phyloP scores from a whole-genome alignment of 768 basidiomycete species.

The Hydnum rufescens region DNA sequence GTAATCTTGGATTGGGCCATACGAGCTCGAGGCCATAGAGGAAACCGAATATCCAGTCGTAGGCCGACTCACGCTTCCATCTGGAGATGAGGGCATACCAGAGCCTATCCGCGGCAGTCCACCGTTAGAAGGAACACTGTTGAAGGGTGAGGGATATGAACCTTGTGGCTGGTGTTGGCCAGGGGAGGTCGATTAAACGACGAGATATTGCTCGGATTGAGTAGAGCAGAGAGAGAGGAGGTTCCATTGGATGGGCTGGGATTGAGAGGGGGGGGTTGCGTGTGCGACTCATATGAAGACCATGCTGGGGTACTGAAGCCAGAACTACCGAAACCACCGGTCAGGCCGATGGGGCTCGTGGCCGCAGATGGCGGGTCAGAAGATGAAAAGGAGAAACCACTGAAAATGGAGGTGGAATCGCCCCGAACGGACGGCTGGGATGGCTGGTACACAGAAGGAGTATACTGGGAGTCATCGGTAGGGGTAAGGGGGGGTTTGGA shows the following conservation, averaged over 20 bases:
- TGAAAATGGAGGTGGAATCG: background rate
- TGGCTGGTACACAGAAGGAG: background rate
- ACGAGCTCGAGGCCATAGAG: background rate
- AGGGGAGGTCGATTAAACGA: conserved; percentile 14
- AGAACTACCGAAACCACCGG: background rate
- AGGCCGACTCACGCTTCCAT: background rate
- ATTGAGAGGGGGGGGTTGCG: conserved; percentile 1
- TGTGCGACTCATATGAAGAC: background rate
- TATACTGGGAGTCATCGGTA: background rate
- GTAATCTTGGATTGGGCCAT: background rate
- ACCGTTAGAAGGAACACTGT: background rate
- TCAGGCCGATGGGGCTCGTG: background rate
- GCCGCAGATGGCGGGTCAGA: background rate
- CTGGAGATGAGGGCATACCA: background rate
- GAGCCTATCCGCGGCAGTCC: background rate
- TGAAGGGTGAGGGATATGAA: conserved; percentile 40
- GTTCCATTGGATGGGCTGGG: conserved; percentile 34
- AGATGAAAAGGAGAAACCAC: background rate
- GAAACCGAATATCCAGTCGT: background rate
- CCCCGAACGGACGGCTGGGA: background rate
- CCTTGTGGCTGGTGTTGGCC: background rate
- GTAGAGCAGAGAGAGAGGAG: conserved; percentile 53
- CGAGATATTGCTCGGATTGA: no score
- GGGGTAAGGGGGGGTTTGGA: background rate
- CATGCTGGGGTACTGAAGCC: background rate